A percentile compares a stretch with the other conserved stretches of the same genome.
These are phyloP conservation scores for Taiozyma sp. DNA, from an alignment of 1,139 yeast genomes.

Conservation along the genomic window DNA sequence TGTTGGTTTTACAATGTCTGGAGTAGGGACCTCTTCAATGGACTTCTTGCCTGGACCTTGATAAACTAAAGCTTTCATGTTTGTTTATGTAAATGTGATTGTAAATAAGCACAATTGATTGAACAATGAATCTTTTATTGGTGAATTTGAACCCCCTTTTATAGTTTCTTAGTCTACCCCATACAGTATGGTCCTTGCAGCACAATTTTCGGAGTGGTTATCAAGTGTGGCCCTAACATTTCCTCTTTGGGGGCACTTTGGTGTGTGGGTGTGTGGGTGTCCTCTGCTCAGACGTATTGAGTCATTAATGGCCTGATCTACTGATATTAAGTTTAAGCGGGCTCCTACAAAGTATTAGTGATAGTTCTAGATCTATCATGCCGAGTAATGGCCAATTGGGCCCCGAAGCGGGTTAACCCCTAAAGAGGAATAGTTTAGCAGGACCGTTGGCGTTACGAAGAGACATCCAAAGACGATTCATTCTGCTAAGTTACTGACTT, in stretches of 20 bases:
- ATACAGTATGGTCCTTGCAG: not conserved
- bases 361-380: too few relatives aligned
- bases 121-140: not conserved
- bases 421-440: too few relatives aligned
- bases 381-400: not conserved
- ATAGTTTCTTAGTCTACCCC: not conserved
- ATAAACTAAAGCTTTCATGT: conserved; percentile 41
- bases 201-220: not conserved
- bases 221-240: not conserved
- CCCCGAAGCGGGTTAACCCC: not conserved
- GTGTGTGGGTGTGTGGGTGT: too few relatives aligned
- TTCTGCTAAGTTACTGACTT: too few relatives aligned
- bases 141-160: not conserved
- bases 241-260: not conserved
- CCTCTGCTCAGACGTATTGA: too few relatives aligned
- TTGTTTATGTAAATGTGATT: not conserved
- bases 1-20: conserved; percentile 30
- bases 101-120: not conserved
- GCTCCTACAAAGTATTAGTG: too few relatives aligned
- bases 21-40: conserved; percentile 34
- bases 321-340: too few relatives aligned
- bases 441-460: too few relatives aligned
- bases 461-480: too few relatives aligned
- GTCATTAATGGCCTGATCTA: too few relatives aligned
- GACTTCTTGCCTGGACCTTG: conserved; percentile 33